These are phyloP conservation scores for Ampelocalamus luodianensis DNA, from an alignment of 176 grass and related monocot genomes.

Conservation along the genomic window DNA sequence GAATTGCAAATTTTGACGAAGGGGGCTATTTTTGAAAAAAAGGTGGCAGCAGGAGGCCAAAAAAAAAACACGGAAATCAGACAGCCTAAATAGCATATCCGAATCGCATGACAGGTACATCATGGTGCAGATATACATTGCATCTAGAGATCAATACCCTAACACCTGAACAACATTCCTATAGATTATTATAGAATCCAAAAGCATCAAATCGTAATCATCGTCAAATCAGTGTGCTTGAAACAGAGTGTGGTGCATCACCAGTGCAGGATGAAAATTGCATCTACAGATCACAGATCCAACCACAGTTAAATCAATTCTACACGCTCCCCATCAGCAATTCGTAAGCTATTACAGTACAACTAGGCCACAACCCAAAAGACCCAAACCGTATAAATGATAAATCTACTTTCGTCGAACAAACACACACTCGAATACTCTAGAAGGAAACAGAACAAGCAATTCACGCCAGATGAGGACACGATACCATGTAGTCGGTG, in stretches of 20 bases:
- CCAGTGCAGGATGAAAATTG: neutral
- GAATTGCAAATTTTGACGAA: too few species aligned
- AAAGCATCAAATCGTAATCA: neutral
- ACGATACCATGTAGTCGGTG: conserved; percentile 83
- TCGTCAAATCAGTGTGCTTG: neutral
- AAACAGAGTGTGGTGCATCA: neutral
- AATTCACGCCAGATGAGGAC: neutral
- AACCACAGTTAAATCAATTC: neutral
- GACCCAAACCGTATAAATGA: neutral
- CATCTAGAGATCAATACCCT: neutral
- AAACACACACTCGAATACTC: neutral
- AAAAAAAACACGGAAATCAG: neutral
- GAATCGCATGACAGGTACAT: neutral
- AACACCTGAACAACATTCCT: neutral
- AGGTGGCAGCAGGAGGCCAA: too few species aligned
- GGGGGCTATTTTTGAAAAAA: too few species aligned
- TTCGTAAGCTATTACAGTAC: neutral
- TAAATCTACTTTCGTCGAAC: neutral
- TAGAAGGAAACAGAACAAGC: neutral
- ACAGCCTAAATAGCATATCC: neutral
- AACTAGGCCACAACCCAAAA: neutral
- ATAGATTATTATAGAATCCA: neutral
- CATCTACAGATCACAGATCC: conserved; percentile 3
- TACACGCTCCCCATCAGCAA: neutral
- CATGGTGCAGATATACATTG: neutral